Evolutionary conservation across 179 eudicot genomes (phyloP), one percentile per base, ranked within the genome.

Genomic region (Beta corolliflora): DNA sequence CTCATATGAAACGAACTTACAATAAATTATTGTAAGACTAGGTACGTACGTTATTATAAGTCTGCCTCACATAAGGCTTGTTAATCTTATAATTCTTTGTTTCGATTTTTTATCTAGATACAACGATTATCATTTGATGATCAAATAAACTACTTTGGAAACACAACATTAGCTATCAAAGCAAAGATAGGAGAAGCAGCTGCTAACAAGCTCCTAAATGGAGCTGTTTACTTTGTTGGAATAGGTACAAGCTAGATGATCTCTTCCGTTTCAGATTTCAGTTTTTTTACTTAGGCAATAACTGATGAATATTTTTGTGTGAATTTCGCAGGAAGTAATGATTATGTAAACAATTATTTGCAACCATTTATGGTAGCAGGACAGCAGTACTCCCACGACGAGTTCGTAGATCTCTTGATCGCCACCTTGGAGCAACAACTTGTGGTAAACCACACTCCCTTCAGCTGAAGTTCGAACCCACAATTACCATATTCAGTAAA

Each of bases 341-440:
- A 94, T 71, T 94, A 94, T 73, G 93, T 94, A 41, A 94, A 94
- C 88, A 94, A 94, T 78, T 94, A 73, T 82, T 83, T 94, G 85
- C 98, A 94, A 77, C 95, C 97, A 48, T 94, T 94, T 80, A 76
- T 94, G 77, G 81, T 89, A 6, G 93, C 91, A 23, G 88, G 90
- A 13, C 97, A 91, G 64, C 88, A 90, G 68, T 94, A 87, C 75
- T 89, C 97, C 2, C 93, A 88, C 58, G 91, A 93, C 25, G 95
- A 90, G 81, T 94, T 92, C 72, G 74, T 89, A 19, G 90, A 60
- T 31, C 88, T 92, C 76, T 74, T 94, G 58, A 73, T 87, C 16
- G 77, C 87, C 54, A 93, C 92, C 18, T 83, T 94, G 53, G 93
- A 85, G 31, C 88, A 84, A 78, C 97, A 94, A 83, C 82, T 93